Evolutionary conservation across 169 alveolate species (phyloP), one percentile per base, ranked within the genome.

Genomic region (Babesia bigemina): DNA sequence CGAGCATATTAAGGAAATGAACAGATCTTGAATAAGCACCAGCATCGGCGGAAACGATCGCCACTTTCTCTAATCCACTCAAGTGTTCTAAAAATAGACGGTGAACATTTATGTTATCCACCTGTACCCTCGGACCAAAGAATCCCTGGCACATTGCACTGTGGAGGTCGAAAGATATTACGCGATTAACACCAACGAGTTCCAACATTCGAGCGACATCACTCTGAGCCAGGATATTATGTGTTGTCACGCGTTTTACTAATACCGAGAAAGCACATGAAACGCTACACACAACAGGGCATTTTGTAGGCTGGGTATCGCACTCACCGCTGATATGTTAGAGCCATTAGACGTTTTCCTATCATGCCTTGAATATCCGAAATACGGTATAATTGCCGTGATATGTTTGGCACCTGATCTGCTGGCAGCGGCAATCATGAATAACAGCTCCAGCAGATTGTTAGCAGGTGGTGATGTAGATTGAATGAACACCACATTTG

Each of bases 391-490:
- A 19, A 97, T 95, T 4, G 98, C 99, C 0, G 98, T 96, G 24
- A 97, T 95, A 63, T 91, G 92, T 71, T 92, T 95, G 0, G 99
- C 99, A n/a, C 97, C 94, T 0, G 98, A 95, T 79, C 99, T 91
- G 63, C 97, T 93, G 72, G 96, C 90, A 0, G 99, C 96, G 14
- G 98, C 92, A n/a, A 97, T 94, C 95, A 96, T 93, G 28, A 97
- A 82, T 28, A 97, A 83, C 33, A 97, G 91, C 90, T 97, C 99
- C 95, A 97, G 86, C 13, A 97, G 81, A 76, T 94, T 99, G 86
- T 96, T 96, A 4, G 95, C 99, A 19, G 99, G 99, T 17, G 98
- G 95, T 62, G 96, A 95, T 8, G 99, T 97, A 3, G 99, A 96
- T 75, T 97, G 96, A 33, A 97, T 90, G 61, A 97, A 86, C 83